Conservation (phyloP, 2,329 filamentous ascomycete genomes). For the Capronia americana region DNA sequence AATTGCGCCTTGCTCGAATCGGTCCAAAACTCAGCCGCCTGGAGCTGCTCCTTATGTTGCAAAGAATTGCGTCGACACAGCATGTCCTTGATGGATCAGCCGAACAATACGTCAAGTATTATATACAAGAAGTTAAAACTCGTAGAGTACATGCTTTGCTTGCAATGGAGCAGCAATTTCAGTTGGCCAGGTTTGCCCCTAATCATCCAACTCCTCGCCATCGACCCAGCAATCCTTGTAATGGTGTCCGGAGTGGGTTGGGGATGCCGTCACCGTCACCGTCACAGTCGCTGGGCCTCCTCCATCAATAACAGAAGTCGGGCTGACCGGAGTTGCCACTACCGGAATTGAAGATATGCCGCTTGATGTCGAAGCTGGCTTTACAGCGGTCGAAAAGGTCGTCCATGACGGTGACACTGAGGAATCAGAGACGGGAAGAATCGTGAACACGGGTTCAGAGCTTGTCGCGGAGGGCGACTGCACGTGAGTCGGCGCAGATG, state of each 20-base stretch:
- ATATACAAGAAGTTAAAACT: conserved; percentile 1
- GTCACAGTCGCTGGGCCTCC: conserved; percentile 6
- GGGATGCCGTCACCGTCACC: conserved; percentile 8
- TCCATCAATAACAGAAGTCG: background rate
- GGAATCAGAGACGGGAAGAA: background rate
- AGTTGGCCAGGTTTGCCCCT: background rate
- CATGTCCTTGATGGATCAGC: background rate
- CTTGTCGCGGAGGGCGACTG: background rate
- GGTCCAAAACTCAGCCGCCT: background rate
- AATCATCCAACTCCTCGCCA: conserved; percentile 11
- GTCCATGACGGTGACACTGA: background rate
- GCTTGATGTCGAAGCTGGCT: conserved; percentile 4
- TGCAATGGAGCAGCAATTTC: background rate
- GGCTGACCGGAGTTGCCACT: background rate
- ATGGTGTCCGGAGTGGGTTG: conserved; percentile 9
- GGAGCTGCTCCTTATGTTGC: background rate
- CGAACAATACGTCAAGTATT: conserved; percentile 3
- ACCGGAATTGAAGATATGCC: background rate
- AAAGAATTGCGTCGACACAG: background rate
- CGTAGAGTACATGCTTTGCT: background rate
- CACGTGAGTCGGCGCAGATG: conserved; percentile 3
- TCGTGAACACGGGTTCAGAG: background rate
- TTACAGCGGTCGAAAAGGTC: conserved; percentile 8
- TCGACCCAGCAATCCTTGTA: conserved; percentile 21
- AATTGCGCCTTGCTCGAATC: background rate